Conservation (phyloP, 225 moss, liverwort and hornwort genomes). For the Physcomitrellopsis africana region DNA sequence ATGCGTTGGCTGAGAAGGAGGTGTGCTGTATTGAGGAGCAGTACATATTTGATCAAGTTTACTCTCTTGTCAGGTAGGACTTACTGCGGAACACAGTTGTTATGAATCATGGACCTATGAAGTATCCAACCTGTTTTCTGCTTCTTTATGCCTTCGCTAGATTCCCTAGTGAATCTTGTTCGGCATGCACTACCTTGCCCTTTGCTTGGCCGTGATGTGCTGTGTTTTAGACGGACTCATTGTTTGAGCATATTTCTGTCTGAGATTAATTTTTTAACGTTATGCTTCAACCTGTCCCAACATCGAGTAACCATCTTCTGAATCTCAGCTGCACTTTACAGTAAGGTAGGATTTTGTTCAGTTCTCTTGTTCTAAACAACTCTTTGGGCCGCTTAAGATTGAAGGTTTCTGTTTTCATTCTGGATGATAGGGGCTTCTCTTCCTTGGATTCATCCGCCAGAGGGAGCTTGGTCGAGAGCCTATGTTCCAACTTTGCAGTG, state of each 20-base stretch:
- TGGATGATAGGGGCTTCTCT: conserved; percentile 70
- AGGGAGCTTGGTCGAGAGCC: conserved; percentile 83
- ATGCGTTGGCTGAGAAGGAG: conserved; percentile 82
- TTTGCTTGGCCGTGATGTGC: not conserved
- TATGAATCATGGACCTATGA: conserved; percentile 7
- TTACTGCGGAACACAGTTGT: not conserved
- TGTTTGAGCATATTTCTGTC: not conserved
- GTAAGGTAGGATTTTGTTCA: not conserved
- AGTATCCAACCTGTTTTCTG: conserved; percentile 1
- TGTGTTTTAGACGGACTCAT: not conserved
- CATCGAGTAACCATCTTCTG: conserved; percentile 12
- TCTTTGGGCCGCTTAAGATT: conserved; percentile 24
- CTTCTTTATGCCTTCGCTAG: not conserved
- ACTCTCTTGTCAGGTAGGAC: conserved; percentile 81
- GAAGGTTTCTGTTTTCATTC: conserved; percentile 26
- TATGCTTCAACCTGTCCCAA: conserved; percentile 18
- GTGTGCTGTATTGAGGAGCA: conserved; percentile 87
- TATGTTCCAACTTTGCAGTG: conserved; percentile 91
- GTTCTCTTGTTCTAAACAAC: conserved; percentile 13
- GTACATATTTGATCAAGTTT: conserved; percentile 80
- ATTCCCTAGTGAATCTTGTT: not conserved
- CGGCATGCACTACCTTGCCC: not conserved
- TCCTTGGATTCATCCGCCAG: conserved; percentile 61
- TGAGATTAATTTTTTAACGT: conserved; percentile 2
- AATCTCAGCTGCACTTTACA: conserved; percentile 12